Evolutionary conservation across 192 early-diverging fungal species (phyloP).

Genomic region (Thoreauomyces humboldtii): DNA sequence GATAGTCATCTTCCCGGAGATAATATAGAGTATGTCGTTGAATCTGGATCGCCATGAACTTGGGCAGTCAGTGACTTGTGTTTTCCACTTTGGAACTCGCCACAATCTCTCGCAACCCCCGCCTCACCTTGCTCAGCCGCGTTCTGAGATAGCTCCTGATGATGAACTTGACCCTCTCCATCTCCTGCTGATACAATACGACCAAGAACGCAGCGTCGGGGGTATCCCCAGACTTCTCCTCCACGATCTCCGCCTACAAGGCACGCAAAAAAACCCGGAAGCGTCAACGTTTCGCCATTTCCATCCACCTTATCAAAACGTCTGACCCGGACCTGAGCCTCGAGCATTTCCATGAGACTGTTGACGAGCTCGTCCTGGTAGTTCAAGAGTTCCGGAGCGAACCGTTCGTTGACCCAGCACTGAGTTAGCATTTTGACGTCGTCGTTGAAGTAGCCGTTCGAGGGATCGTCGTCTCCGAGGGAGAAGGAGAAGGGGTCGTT

Average conservation of each 20-base stretch:
- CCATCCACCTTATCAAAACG: too few species aligned
- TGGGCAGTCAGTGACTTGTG: too few species aligned
- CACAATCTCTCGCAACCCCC: neutral
- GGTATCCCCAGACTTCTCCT: conserved; percentile 14
- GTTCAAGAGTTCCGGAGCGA: conserved; percentile 61
- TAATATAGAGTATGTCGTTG: conserved; percentile 50
- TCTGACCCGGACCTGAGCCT: conserved; percentile 47
- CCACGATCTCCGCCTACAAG: conserved; percentile 11
- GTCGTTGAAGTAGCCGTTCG: conserved; percentile 27
- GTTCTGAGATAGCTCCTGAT: conserved; percentile 62
- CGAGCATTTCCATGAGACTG: conserved; percentile 52
- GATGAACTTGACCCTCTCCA: conserved; percentile 67
- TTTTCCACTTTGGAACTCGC: neutral
- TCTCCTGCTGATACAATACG: conserved; percentile 62
- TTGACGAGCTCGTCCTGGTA: conserved; percentile 46
- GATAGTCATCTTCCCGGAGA: conserved; percentile 34
- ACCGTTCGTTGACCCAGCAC: conserved; percentile 69
- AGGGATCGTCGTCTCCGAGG: neutral
- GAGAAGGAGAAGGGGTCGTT: neutral
- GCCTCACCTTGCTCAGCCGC: conserved; percentile 56
- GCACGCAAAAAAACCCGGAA: neutral
- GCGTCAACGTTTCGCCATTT: too few species aligned
- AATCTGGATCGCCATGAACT: conserved; percentile 48
- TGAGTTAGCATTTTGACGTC: conserved; percentile 47
- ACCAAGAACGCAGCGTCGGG: conserved; percentile 49